A percentile compares a stretch with the other conserved stretches of the same genome.
Conservation (phyloP, 208 protist genomes). For the Acanthamoeba lenticulata region DNA sequence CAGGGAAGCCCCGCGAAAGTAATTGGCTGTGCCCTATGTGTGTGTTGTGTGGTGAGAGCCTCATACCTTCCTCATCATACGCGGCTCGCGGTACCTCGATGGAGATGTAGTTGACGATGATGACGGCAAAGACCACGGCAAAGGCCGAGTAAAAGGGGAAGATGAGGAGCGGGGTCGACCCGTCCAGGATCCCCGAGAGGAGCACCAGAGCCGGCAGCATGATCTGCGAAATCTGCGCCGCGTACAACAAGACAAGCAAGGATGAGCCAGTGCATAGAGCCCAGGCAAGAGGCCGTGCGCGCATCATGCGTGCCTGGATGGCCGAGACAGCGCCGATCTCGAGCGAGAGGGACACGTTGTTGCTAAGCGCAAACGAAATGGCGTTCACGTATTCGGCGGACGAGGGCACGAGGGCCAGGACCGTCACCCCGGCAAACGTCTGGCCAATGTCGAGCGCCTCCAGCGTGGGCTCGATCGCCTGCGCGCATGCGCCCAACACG, state of each 20-base stretch:
- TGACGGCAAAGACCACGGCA: constrained; percentile 79
- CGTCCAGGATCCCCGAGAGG: constrained; percentile 74
- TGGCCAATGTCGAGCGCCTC: constrained; percentile 75
- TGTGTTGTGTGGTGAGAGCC: too few relatives aligned
- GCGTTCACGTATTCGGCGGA: constrained; percentile 85
- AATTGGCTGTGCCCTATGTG: constrained; percentile 77
- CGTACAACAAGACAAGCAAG: too few relatives aligned
- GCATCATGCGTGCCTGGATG: constrained; percentile 80
- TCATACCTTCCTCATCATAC: too few relatives aligned
- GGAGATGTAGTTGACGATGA: constrained; percentile 83
- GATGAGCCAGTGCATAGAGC: too few relatives aligned
- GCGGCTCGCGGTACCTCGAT: constrained; percentile 23
- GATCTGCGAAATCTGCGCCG: constrained; percentile 59
- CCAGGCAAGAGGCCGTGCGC: too few relatives aligned
- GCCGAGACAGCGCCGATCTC: constrained; percentile 83
- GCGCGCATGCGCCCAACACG: background rate
- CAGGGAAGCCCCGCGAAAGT: constrained; percentile 79
- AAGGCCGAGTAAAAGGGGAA: constrained; percentile 82
- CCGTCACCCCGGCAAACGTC: constrained; percentile 81
- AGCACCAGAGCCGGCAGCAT: constrained; percentile 83
- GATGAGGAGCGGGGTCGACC: constrained; percentile 75
- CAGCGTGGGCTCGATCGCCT: constrained; percentile 74
- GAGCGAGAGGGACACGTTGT: constrained; percentile 82
- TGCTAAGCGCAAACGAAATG: constrained; percentile 77
- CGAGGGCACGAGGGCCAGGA: constrained; percentile 82